Evolutionary conservation across 805 yeast species (phyloP), one percentile per base, ranked within the genome.

Genomic region (Peterozyma toletana): DNA sequence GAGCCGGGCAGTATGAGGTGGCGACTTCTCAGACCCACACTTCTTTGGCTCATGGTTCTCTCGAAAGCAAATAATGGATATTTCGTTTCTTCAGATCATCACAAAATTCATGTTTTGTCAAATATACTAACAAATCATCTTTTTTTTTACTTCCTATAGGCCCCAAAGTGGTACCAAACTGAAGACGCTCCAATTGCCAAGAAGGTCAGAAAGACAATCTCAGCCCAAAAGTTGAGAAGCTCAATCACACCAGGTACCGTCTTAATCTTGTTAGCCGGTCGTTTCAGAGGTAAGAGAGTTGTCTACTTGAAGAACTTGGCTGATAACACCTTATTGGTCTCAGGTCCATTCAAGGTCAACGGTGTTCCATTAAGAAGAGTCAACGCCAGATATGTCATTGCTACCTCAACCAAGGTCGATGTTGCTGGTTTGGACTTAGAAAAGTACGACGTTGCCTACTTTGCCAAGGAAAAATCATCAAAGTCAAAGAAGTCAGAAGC

Each of bases 281-380:
- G 96, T 76, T 91, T 89, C 95, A 87, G 99, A 77, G 99, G 99
- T 73, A 93, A 91, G 87, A 90, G 98, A 78, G 99, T 93, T 63
- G 98, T 91, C 56, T 86, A 85, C 85, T 83, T 91, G 71, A 91
- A 91, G 84, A 75, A 84, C 73, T 81, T 93, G 68, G 96, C 89
- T 77, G 98, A 93, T 83, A 87, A 88, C 88, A 91, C 97, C 55
- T 78, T 91, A 64, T 85, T 91, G 67, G 96, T 91, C 53, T 76
- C 96, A 51, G 99, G 99, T 70, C 99, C 99, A 64, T 93, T 91
- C 96, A 91, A 93, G 83, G 87, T 91, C 65, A 91, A 91, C 78
- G 99, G 99, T 79, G 99, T 91, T 59, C 98, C 99, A 71, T 80
- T 91, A 72, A 89, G 98, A 85, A 87, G 97, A 81, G 98, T 91